A percentile compares a stretch with the other conserved stretches of the same genome.
Evolutionary conservation across 2,329 filamentous ascomycete species (phyloP).

Genomic region (Colletotrichum sp.): DNA sequence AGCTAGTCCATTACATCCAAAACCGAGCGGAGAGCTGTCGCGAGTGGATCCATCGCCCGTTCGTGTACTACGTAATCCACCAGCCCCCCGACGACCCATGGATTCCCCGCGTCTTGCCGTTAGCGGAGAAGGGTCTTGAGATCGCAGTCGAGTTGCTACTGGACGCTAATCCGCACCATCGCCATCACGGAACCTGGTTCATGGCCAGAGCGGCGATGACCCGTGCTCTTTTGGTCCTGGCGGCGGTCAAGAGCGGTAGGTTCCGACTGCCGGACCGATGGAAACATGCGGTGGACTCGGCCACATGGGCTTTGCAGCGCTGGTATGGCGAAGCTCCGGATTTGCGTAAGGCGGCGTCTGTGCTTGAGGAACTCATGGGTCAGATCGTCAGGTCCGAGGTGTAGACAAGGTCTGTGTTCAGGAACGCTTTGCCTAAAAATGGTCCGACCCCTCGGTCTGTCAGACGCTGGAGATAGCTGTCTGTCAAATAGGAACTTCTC

Average conservation of each 20-base stretch:
- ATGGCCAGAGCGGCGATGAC: slow-evolving; percentile 24
- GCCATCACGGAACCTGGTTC: slow-evolving; percentile 37
- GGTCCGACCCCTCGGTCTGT: neutral
- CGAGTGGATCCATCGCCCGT: slow-evolving; percentile 34
- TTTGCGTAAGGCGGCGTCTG: slow-evolving; percentile 10
- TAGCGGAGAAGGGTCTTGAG: slow-evolving; percentile 25
- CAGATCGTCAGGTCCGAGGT: slow-evolving; percentile 6
- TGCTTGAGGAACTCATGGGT: slow-evolving; percentile 10
- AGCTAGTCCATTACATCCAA: slow-evolving; percentile 26
- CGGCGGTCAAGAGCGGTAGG: slow-evolving; percentile 23
- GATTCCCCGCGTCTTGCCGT: slow-evolving; percentile 13
- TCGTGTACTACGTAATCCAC: slow-evolving; percentile 33
- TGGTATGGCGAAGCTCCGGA: slow-evolving; percentile 28
- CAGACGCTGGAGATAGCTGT: neutral
- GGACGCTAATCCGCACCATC: slow-evolving; percentile 28
- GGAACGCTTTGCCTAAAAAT: neutral
- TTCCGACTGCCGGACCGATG: slow-evolving; percentile 23
- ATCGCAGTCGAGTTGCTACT: slow-evolving; percentile 25
- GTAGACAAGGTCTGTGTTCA: slow-evolving; percentile 2
- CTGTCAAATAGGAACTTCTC: neutral
- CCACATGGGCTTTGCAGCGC: slow-evolving; percentile 20
- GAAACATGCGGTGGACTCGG: slow-evolving; percentile 25
- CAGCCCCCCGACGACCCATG: slow-evolving; percentile 15
- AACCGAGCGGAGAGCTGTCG: slow-evolving; percentile 25
- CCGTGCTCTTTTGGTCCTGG: slow-evolving; percentile 29